Evolutionary conservation across 805 yeast species (phyloP), one percentile per base, ranked within the genome.

Genomic region (Wickerhamiella kurtzmanii): DNA sequence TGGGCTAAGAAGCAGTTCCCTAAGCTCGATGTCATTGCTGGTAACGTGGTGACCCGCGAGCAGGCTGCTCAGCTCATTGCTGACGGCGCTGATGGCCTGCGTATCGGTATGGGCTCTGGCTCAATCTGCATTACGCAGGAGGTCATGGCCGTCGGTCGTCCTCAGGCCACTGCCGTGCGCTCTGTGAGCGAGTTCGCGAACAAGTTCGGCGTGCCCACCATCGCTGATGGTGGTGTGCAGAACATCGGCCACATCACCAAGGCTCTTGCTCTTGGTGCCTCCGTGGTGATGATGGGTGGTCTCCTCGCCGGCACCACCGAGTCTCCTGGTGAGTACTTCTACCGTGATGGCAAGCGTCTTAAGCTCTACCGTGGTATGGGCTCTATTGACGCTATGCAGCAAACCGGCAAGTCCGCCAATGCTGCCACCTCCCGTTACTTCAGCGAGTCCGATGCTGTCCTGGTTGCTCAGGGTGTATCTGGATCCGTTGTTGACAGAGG

Each of bases 101-200:
- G 97, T 77, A 89, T 92, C 58, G 98, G 98, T 72, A 92, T 92
- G 98, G 98, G 98, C 64, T 85, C 97, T 32, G 98, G 98, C 62
- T 86, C 96, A 53, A 94, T 94, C 66, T 92, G 98, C 77, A 92
- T 92, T 65, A 92, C 98, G 46, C 98, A 92, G 73, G 98, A 92
- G 73, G 98, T 92, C 51, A 92, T 92, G 98, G 98, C 98, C 45
- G 94, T 96, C 72, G 98, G 98, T 71, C 87, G 98, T 76, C 98
- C 98, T 52, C 98, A 92, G 74, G 98, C 97, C 71, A 87, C 97
- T 56, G 98, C 98, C 51, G 97, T 92, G 47, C 88, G 77, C 75
- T 81, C 79, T 56, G 98, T 92, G 47, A 75, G 92, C 54, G 88
- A 89, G 72, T 88, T 92, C 64, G 94, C 97, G 56, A 81, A 80